Percentiles rank a stretch among this genome's conserved stretches.
Conservation (phyloP, 2,329 filamentous ascomycete genomes). For the Elsinoe ampelina region DNA sequence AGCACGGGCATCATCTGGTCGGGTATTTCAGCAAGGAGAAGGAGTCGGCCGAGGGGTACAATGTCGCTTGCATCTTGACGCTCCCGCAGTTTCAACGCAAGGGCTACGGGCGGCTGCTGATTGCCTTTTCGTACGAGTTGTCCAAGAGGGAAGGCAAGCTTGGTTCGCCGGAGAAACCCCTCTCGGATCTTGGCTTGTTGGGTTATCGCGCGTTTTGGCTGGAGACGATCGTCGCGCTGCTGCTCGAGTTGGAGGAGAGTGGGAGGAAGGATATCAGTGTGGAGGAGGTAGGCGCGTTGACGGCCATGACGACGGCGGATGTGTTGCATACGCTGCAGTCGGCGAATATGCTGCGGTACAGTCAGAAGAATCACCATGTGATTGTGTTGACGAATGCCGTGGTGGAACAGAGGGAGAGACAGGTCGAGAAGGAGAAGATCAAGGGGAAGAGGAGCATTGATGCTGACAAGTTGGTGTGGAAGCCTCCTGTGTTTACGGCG, state of each 20-base stretch:
- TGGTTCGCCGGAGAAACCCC: conserved; percentile 90
- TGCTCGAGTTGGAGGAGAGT: conserved; percentile 61
- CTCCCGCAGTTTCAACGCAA: conserved; percentile 93
- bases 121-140: conserved; percentile 95
- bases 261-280: conserved; percentile 60
- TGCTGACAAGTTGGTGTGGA: conserved; percentile 76
- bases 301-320: conserved; percentile 96
- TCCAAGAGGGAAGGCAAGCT: conserved; percentile 92
- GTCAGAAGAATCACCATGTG: conserved; percentile 78
- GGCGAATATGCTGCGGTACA: conserved; percentile 85
- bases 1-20: conserved; percentile 88
- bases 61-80: conserved; percentile 94
- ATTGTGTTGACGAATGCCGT: conserved; percentile 83
- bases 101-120: conserved; percentile 84
- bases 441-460: conserved; percentile 74
- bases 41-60: conserved; percentile 92
- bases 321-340: conserved; percentile 92
- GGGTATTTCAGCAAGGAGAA: conserved; percentile 99
- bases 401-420: conserved; percentile 57
- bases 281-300: conserved; percentile 66
- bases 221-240: conserved; percentile 79
- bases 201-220: conserved; percentile 98
- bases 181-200: conserved; percentile 84
- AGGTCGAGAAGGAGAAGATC: conserved; percentile 62
- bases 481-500: conserved; percentile 87